These are phyloP conservation scores for Iberis pinnata DNA, from an alignment of 345 rosid species.

Conservation along the genomic window DNA sequence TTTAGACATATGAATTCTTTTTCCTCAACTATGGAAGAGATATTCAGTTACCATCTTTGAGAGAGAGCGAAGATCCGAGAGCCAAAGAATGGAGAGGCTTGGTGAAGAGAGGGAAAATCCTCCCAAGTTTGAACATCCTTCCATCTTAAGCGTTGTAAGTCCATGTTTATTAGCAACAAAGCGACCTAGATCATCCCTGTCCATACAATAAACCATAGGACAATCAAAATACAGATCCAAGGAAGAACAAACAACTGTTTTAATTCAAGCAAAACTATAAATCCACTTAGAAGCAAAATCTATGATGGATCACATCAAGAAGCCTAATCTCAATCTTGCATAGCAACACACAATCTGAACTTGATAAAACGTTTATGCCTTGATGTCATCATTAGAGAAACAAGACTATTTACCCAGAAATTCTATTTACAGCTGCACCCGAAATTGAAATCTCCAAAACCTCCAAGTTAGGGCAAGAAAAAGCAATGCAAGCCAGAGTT, in stretches of 20 bases:
- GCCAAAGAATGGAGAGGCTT: conserved; percentile 85
- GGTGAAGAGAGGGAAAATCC: conserved; percentile 70
- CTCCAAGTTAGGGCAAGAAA: conserved; percentile 88
- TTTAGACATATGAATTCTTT: neutral
- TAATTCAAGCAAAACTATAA: neutral
- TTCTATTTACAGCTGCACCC: conserved; percentile 58
- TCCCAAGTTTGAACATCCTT: conserved; percentile 85
- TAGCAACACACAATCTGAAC: neutral
- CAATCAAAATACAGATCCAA: conserved; percentile 12
- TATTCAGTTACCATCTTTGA: conserved; percentile 62
- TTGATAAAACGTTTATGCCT: neutral
- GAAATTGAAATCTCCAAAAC: conserved; percentile 62
- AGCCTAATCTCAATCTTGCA: neutral
- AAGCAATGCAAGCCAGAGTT: conserved; percentile 87
- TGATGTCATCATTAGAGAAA: neutral
- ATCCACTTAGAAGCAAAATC: neutral
- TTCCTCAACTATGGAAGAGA: neutral
- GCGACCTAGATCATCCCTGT: conserved; percentile 84
- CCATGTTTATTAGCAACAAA: conserved; percentile 91
- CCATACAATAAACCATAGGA: conserved; percentile 15
- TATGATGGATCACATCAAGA: neutral
- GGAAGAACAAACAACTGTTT: conserved; percentile 5
- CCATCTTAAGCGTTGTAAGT: conserved; percentile 79
- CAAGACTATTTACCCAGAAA: conserved; percentile 59
- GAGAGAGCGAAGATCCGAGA: conserved; percentile 65